These are phyloP conservation scores for Dictyophora rubrovolvata DNA, from an alignment of 768 basidiomycete genomes.

Conservation along the genomic window DNA sequence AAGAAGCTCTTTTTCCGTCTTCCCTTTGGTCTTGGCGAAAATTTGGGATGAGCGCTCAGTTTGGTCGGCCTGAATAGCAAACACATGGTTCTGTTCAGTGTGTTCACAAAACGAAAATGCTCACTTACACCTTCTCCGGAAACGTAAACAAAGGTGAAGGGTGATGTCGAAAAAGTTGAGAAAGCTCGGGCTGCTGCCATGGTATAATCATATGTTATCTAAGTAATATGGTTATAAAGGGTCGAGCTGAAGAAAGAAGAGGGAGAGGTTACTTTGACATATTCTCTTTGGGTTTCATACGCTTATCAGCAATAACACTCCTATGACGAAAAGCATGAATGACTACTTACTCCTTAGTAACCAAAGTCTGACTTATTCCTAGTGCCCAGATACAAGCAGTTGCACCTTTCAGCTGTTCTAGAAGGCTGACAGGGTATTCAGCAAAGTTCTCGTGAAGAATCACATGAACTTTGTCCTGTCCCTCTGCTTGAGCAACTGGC, in stretches of 20 bases:
- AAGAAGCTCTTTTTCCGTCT: slow-evolving; percentile 15
- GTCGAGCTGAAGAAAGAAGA: not conserved
- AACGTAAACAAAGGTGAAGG: slow-evolving; percentile 19
- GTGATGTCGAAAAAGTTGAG: not conserved
- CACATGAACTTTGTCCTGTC: slow-evolving; percentile 18
- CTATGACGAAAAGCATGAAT: not conserved
- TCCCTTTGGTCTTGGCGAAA: slow-evolving; percentile 19
- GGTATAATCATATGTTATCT: slow-evolving; percentile 20
- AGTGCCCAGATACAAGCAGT: slow-evolving; percentile 29
- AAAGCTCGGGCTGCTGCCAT: slow-evolving; percentile 18
- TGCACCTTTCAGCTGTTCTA: slow-evolving; percentile 20
- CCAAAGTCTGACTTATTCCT: slow-evolving; percentile 20
- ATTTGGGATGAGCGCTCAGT: slow-evolving; percentile 15
- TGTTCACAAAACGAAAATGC: not conserved
- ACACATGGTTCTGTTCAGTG: not conserved
- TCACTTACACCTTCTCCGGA: slow-evolving; percentile 12
- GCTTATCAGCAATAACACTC: not conserved
- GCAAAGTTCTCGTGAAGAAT: slow-evolving; percentile 26
- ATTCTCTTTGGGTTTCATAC: not conserved
- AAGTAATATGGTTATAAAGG: slow-evolving; percentile 16
- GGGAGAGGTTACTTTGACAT: not conserved
- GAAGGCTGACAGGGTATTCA: slow-evolving; percentile 21
- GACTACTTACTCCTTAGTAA: slow-evolving; percentile 16
- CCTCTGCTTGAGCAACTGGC: slow-evolving; percentile 13
- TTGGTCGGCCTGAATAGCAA: slow-evolving; percentile 14